A percentile compares a stretch with the other conserved stretches of the same genome.
Conservation (phyloP, 2,329 filamentous ascomycete species). For the Domatiomyces globalis region DNA sequence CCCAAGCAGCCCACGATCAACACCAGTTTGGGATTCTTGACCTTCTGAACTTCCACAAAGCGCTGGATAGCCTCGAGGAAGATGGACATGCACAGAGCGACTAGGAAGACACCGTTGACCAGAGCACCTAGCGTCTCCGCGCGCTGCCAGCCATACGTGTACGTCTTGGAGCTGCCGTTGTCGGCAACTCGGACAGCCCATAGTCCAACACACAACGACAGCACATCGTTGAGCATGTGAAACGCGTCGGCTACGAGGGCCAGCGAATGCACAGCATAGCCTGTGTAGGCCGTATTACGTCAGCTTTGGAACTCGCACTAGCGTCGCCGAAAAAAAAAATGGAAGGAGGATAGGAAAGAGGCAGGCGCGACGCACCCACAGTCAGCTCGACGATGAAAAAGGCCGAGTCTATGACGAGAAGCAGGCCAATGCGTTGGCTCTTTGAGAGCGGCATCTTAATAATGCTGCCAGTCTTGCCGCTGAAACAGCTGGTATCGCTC, state of each 20-base stretch:
- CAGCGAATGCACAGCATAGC: slow-evolving; percentile 77
- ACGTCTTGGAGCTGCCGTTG: slow-evolving; percentile 73
- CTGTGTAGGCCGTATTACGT: slow-evolving; percentile 21
- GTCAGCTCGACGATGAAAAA: slow-evolving; percentile 88
- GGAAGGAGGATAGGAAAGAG: background rate
- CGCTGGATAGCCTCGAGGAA: slow-evolving; percentile 88
- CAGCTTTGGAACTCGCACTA: slow-evolving; percentile 1
- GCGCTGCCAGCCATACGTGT: slow-evolving; percentile 95
- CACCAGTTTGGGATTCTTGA: slow-evolving; percentile 72
- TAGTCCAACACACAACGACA: slow-evolving; percentile 78
- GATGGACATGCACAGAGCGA: slow-evolving; percentile 90
- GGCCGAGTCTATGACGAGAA: slow-evolving; percentile 73
- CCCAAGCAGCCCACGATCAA: slow-evolving; percentile 79
- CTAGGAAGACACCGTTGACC: slow-evolving; percentile 94
- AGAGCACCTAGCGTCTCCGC: slow-evolving; percentile 93
- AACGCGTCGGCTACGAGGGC: slow-evolving; percentile 94
- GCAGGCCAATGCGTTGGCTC: slow-evolving; percentile 76
- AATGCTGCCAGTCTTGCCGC: background rate
- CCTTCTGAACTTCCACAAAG: slow-evolving; percentile 79
- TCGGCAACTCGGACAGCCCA: slow-evolving; percentile 90
- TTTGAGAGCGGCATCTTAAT: slow-evolving; percentile 55
- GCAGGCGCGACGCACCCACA: slow-evolving; percentile 38
- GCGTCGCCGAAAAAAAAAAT: background rate
- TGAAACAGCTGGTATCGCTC: background rate
- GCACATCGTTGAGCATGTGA: slow-evolving; percentile 98